These are phyloP conservation scores for Zasmidium citrigriseum DNA, from an alignment of 2,329 filamentous ascomycete genomes.

Conservation along the genomic window DNA sequence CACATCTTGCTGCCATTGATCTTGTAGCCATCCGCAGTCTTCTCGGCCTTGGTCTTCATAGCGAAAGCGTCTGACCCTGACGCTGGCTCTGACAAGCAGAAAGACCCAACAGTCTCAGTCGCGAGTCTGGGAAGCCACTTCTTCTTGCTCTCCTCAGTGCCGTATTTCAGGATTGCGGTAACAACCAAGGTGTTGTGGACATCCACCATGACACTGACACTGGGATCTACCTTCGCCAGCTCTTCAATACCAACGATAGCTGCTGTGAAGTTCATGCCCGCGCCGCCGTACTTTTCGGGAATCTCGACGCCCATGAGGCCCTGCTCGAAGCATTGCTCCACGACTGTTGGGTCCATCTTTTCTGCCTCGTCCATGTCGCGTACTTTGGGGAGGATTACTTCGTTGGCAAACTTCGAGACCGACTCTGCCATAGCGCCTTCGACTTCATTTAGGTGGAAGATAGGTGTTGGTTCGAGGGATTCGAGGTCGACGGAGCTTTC, in stretches of 20 bases:
- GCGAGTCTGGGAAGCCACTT: constrained; percentile 88
- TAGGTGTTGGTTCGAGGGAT: constrained; percentile 83
- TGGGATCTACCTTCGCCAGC: constrained; percentile 88
- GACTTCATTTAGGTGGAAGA: constrained; percentile 87
- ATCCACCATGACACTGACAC: constrained; percentile 91
- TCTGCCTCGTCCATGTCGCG: constrained; percentile 98
- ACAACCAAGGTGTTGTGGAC: constrained; percentile 99
- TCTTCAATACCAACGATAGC: constrained; percentile 98
- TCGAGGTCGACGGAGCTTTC: constrained; percentile 58
- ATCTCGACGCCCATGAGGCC: constrained; percentile 97
- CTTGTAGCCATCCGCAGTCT: constrained; percentile 79
- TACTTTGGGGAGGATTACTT: constrained; percentile 84
- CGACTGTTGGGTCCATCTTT: constrained; percentile 81
- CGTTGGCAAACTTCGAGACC: constrained; percentile 86
- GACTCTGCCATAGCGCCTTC: constrained; percentile 87
- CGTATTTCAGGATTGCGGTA: constrained; percentile 86
- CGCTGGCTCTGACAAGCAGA: constrained; percentile 45
- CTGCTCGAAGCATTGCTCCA: constrained; percentile 95
- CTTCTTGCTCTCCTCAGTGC: constrained; percentile 73
- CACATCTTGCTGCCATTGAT: constrained; percentile 98
- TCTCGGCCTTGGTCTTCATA: constrained; percentile 83
- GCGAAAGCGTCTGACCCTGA: constrained; percentile 97
- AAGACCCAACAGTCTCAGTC: constrained; percentile 74
- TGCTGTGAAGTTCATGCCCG: constrained; percentile 97
- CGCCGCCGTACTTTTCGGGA: constrained; percentile 92